Evolutionary conservation across 129 eudicot species (phyloP).

Genomic region (Flaveria bidentis): DNA sequence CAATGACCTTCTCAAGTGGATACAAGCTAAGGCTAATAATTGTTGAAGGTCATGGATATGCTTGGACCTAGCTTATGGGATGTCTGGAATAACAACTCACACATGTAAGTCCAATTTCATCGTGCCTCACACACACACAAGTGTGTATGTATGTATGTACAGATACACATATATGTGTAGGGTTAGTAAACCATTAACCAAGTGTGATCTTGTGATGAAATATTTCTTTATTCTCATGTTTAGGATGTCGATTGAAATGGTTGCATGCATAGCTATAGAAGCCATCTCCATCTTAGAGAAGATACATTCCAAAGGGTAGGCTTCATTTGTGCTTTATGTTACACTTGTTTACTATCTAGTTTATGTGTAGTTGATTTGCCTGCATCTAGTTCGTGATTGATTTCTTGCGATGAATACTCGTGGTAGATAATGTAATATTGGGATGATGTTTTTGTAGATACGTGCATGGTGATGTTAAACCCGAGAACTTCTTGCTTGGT

Average conservation of each 20-base stretch:
- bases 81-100: slow-evolving; percentile 81
- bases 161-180: not conserved
- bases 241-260: slow-evolving; percentile 97
- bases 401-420: not conserved
- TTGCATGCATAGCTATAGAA: slow-evolving; percentile 91
- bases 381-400: not conserved
- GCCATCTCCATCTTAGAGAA: slow-evolving; percentile 90
- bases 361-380: not conserved
- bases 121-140: not conserved
- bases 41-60: slow-evolving; percentile 82
- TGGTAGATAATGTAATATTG: not conserved
- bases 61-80: slow-evolving; percentile 95
- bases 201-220: not conserved
- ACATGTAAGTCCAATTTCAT: slow-evolving; percentile 41
- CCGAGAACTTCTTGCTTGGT: slow-evolving; percentile 92
- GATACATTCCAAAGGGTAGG: slow-evolving; percentile 86
- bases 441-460: slow-evolving; percentile 47
- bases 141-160: not conserved
- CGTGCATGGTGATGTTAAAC: slow-evolving; percentile 95
- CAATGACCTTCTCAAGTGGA: not conserved
- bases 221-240: slow-evolving; percentile 15
- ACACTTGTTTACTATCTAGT: not conserved
- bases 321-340: not conserved
- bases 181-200: not conserved
- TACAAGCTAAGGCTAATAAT: not conserved